phyloP scores from a whole-genome alignment of 1,139 yeast species.

The Entelexis sorbosivorans region DNA sequence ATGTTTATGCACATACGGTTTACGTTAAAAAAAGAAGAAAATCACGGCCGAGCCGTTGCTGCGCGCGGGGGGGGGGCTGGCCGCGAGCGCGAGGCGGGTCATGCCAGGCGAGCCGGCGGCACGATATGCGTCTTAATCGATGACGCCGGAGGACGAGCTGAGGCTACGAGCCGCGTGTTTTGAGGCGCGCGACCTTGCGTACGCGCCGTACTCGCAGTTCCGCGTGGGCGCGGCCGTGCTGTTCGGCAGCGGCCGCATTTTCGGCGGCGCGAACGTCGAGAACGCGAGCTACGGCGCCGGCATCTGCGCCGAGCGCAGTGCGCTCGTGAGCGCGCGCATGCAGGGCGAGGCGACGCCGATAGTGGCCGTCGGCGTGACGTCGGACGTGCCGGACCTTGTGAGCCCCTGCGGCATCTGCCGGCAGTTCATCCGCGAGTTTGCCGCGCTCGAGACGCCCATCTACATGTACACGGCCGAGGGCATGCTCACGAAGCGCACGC shows the following conservation, averaged over 20 bases:
- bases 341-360: constrained; percentile 37
- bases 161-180: constrained; percentile 16
- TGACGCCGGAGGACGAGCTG: constrained; percentile 6
- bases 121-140: constrained; percentile 1
- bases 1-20: too few relatives aligned
- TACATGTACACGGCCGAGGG: constrained; percentile 52
- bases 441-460: constrained; percentile 28
- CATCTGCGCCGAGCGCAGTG: constrained; percentile 83
- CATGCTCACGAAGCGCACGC: constrained; percentile 34
- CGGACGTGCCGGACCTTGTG: constrained; percentile 50
- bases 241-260: constrained; percentile 39
- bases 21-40: too few relatives aligned
- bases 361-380: constrained; percentile 59
- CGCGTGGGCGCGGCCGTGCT: constrained; percentile 75
- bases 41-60: too few relatives aligned
- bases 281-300: constrained; percentile 86
- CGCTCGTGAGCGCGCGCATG: constrained; percentile 56
- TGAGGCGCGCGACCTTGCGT: constrained; percentile 37
- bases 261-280: constrained; percentile 79
- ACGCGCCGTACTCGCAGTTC: constrained; percentile 76
- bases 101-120: not conserved
- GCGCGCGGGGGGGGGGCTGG: too few relatives aligned
- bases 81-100: too few relatives aligned
- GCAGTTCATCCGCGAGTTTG: constrained; percentile 75
- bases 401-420: constrained; percentile 94